Percentiles rank a stretch among this genome's conserved stretches.
Evolutionary conservation across 1,284 basidiomycete genomes (phyloP).

Genomic region (Fomitiporia mediterranea): DNA sequence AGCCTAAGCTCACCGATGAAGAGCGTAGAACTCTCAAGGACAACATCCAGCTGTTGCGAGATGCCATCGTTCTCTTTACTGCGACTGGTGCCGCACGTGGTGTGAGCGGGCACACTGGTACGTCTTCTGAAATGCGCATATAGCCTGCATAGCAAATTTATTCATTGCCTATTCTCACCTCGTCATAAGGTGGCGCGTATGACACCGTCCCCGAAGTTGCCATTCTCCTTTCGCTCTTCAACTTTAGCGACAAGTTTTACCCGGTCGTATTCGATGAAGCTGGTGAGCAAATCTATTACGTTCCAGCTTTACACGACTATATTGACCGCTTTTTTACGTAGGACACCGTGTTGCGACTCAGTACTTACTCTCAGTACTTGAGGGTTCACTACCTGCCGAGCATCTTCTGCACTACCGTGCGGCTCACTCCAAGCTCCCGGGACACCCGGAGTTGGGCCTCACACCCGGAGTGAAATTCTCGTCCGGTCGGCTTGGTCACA

Average conservation of each 20-base stretch:
- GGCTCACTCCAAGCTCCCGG: constrained; percentile 79
- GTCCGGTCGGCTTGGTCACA: constrained; percentile 78
- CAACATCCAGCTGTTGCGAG: constrained; percentile 76
- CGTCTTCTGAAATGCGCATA: constrained; percentile 12
- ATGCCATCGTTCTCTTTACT: constrained; percentile 80
- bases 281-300: constrained; percentile 38
- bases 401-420: constrained; percentile 80
- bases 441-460: constrained; percentile 80
- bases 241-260: constrained; percentile 55
- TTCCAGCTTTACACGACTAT: background rate
- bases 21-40: constrained; percentile 53
- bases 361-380: constrained; percentile 73
- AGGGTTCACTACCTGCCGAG: constrained; percentile 65
- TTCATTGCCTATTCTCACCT: background rate
- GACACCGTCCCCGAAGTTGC: constrained; percentile 82
- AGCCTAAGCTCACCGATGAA: constrained; percentile 53
- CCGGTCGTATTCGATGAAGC: constrained; percentile 75
- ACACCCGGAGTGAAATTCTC: constrained; percentile 86
- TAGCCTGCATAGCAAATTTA: constrained; percentile 4
- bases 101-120: constrained; percentile 79
- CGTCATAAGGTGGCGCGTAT: constrained; percentile 63
- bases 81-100: constrained; percentile 77
- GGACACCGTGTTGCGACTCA: constrained; percentile 87
- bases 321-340: constrained; percentile 26
- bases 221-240: constrained; percentile 68